A percentile compares a stretch with the other conserved stretches of the same genome.
phyloP scores from a whole-genome alignment of 2,329 filamentous ascomycete genomes.

The Penicillium sp. region DNA sequence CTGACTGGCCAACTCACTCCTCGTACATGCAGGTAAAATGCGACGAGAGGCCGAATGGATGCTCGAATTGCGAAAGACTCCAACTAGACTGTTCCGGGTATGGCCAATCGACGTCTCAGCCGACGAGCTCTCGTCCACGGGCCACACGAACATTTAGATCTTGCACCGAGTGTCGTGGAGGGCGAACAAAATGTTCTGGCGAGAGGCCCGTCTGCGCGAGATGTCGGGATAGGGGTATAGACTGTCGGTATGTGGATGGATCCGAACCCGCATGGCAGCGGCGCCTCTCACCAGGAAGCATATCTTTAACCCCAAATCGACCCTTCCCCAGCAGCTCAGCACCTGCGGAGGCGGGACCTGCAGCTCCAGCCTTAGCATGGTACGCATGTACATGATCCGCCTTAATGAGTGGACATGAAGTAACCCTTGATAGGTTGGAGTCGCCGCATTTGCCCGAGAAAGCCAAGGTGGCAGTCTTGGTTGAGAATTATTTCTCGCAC shows the following conservation, averaged over 20 bases:
- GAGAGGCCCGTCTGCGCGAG: conserved; percentile 5
- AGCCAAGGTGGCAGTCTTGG: conserved; percentile 1
- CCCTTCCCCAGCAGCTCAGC: background rate
- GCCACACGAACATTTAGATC: conserved; percentile 9
- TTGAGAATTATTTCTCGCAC: conserved; percentile 15
- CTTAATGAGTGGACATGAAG: no score
- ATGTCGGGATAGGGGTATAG: background rate
- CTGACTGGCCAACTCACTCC: background rate
- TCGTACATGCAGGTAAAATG: conserved; percentile 12
- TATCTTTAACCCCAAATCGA: background rate
- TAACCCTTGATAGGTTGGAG: background rate
- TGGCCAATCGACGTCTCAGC: background rate
- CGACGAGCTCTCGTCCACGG: background rate
- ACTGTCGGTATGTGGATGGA: conserved; percentile 11
- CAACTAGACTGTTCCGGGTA: conserved; percentile 4
- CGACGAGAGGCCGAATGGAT: conserved; percentile 11
- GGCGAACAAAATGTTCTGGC: conserved; percentile 12
- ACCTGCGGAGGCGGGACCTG: background rate
- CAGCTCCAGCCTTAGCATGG: conserved; percentile 1
- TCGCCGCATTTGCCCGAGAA: conserved; percentile 1
- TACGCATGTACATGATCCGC: background rate
- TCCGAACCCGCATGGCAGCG: conserved; percentile 6
- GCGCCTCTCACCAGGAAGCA: background rate
- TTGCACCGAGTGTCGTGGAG: conserved; percentile 8
- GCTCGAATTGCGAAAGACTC: conserved; percentile 14